A percentile compares a stretch with the other conserved stretches of the same genome.
Conservation (phyloP, 2,329 filamentous ascomycete genomes). For the Lecanoromycetidae sp. region DNA sequence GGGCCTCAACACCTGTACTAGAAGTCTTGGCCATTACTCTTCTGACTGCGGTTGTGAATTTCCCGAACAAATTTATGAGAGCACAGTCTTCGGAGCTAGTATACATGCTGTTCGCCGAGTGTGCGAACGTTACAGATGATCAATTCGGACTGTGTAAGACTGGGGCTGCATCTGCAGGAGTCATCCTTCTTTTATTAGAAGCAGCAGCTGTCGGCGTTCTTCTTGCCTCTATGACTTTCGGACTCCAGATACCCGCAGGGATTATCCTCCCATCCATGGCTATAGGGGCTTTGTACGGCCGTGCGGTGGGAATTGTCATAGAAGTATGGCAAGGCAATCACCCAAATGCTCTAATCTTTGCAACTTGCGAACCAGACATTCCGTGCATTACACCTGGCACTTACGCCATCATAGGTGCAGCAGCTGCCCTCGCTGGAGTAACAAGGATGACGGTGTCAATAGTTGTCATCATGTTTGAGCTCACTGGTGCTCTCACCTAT, state of each 20-base stretch:
- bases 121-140: slow-evolving; percentile 68
- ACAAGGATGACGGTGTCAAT: slow-evolving; percentile 97
- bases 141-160: slow-evolving; percentile 83
- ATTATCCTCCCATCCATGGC: slow-evolving; percentile 95
- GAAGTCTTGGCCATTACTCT: slow-evolving; percentile 73
- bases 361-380: slow-evolving; percentile 69
- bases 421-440: slow-evolving; percentile 83
- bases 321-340: slow-evolving; percentile 75
- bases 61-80: slow-evolving; percentile 92
- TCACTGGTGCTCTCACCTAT: slow-evolving; percentile 90
- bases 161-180: slow-evolving; percentile 67
- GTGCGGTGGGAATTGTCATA: slow-evolving; percentile 78
- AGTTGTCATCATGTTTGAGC: slow-evolving; percentile 98
- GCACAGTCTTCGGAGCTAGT: slow-evolving; percentile 85
- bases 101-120: slow-evolving; percentile 84
- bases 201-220: slow-evolving; percentile 76
- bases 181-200: slow-evolving; percentile 69
- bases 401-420: slow-evolving; percentile 91
- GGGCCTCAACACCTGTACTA: slow-evolving; percentile 55
- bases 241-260: slow-evolving; percentile 83
- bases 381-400: slow-evolving; percentile 87
- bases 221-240: slow-evolving; percentile 79
- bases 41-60: slow-evolving; percentile 80
- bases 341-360: slow-evolving; percentile 65
- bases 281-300: slow-evolving; percentile 80